Conservation (phyloP, 495 filamentous ascomycete species). For the Neurospora terricola region DNA sequence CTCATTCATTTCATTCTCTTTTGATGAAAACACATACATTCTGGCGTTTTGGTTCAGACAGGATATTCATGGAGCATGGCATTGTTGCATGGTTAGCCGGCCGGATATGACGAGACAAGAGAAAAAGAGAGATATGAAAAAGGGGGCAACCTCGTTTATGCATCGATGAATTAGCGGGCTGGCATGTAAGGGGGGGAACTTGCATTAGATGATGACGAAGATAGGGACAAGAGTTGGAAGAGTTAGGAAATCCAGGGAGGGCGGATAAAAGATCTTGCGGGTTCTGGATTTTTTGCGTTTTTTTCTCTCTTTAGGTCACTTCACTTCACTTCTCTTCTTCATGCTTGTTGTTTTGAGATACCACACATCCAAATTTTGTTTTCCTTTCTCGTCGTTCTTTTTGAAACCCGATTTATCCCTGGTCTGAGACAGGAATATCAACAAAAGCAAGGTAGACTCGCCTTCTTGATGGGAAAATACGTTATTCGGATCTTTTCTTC, state of each 20-base stretch:
- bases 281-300: not conserved
- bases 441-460: not conserved
- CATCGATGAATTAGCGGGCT: not conserved
- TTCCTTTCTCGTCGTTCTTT: not conserved
- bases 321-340: not conserved
- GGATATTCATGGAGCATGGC: not conserved
- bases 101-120: not conserved
- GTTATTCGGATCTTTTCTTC: not conserved
- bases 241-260: not conserved
- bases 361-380: not conserved
- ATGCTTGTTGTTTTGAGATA: not conserved
- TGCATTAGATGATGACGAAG: not conserved
- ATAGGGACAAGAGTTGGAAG: not conserved
- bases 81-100: not conserved
- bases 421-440: not conserved
- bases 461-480: not conserved
- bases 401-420: not conserved
- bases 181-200: not conserved
- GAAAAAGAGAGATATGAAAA: not conserved
- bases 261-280: not conserved
- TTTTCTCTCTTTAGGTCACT: not conserved
- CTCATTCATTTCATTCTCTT: not conserved
- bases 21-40: not conserved
- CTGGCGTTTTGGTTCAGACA: not conserved
- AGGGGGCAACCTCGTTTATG: not conserved